Evolutionary conservation across 306 rosid genomes (phyloP).

Genomic region (Hippophae gyantsensis): DNA sequence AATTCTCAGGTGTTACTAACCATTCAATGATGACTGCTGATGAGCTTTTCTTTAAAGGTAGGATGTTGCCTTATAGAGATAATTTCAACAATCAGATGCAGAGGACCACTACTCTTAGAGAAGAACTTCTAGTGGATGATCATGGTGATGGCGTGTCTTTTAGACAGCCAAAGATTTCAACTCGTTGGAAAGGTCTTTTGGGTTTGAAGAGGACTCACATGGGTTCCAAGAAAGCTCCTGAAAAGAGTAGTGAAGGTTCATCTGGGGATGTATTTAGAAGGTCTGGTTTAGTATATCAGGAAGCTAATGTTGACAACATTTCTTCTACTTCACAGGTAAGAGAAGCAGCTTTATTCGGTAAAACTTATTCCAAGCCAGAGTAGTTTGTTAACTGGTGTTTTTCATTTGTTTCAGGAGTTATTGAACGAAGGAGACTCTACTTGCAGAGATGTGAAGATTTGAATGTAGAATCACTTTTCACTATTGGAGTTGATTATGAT

Average conservation of each 20-base stretch:
- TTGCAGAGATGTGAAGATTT: slow-evolving; percentile 38
- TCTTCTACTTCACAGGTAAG: slow-evolving; percentile 35
- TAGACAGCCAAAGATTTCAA: slow-evolving; percentile 44
- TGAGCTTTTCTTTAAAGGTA: slow-evolving; percentile 65
- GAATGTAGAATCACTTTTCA: slow-evolving; percentile 26
- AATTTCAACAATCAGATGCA: slow-evolving; percentile 25
- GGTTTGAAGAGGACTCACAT: slow-evolving; percentile 44
- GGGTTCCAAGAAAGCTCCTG: slow-evolving; percentile 38
- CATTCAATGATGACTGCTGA: slow-evolving; percentile 71
- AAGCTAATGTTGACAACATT: slow-evolving; percentile 14
- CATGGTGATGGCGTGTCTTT: slow-evolving; percentile 32
- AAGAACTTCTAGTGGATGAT: slow-evolving; percentile 49
- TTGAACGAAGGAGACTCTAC: slow-evolving; percentile 41
- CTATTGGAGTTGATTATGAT: background rate
- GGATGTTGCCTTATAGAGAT: slow-evolving; percentile 63
- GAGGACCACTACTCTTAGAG: slow-evolving; percentile 66
- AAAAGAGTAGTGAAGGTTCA: slow-evolving; percentile 30
- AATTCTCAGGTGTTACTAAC: slow-evolving; percentile 62
- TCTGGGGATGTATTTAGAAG: slow-evolving; percentile 19
- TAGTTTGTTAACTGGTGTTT: background rate
- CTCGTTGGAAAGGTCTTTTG: slow-evolving; percentile 67
- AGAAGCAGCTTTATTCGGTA: slow-evolving; percentile 1
- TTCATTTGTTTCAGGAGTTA: slow-evolving; percentile 34
- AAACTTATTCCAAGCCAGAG: too few relatives aligned
- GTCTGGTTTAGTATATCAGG: slow-evolving; percentile 30